phyloP scores from a whole-genome alignment of 75 land plant species.

The Pinus taeda region DNA sequence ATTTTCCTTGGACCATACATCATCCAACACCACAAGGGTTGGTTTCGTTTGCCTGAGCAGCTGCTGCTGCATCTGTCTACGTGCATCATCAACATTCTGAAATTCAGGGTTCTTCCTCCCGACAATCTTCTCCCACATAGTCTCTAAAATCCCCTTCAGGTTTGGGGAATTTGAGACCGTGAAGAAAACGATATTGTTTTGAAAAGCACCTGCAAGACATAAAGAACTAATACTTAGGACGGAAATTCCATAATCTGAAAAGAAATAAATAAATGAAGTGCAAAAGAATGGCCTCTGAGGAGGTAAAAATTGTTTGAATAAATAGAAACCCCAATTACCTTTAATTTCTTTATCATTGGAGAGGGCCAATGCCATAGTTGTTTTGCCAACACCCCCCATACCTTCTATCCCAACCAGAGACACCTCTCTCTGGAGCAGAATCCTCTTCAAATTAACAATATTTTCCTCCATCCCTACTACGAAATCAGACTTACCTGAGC shows the following conservation, averaged over 20 bases:
- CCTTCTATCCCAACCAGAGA: not conserved
- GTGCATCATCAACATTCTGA: conserved; percentile 4
- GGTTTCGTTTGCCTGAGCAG: not conserved
- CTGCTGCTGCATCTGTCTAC: not conserved
- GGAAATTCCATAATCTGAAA: too few species aligned
- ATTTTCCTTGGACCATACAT: conserved; percentile 42
- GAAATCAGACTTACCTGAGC: not conserved
- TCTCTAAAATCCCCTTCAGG: conserved; percentile 5
- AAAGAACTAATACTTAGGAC: not conserved
- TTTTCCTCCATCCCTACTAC: not conserved
- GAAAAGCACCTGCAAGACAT: conserved; percentile 27
- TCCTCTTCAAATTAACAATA: not conserved
- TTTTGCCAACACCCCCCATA: conserved; percentile 4
- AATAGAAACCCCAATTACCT: not conserved
- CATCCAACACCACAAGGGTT: conserved; percentile 47
- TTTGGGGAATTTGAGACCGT: conserved; percentile 69
- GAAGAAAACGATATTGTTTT: conserved; percentile 36
- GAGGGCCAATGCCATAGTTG: conserved; percentile 1
- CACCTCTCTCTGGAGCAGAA: not conserved
- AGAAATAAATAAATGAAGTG: too few species aligned
- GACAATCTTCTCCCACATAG: conserved; percentile 25
- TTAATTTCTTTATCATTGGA: not conserved
- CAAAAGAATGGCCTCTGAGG: not conserved
- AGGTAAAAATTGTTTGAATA: not conserved
- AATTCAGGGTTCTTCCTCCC: not conserved